Evolutionary conservation across 2,329 filamentous ascomycete species (phyloP), one percentile per base, ranked within the genome.

Genomic region (Lachnellula willkommii): DNA sequence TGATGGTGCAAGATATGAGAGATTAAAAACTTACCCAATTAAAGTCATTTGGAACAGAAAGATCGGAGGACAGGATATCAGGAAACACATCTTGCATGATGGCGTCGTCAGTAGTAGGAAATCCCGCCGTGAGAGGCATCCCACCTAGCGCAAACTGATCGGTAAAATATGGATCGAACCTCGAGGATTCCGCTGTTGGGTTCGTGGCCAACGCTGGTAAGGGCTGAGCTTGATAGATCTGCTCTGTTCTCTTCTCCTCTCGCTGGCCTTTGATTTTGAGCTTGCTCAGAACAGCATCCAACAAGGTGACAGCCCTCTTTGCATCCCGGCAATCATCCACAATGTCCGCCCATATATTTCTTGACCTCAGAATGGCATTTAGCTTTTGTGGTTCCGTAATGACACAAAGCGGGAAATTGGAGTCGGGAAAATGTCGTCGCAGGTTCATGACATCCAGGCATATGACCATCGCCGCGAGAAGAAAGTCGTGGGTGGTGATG

Each of bases 381-480:
- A 66, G 22, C 26, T 66, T 68, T 6, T 61, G 54, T 4, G 28
- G 47, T 28, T 60, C 55, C 4, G 52, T 47, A n/a, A 64, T 55
- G n/a, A 55, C 26, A 42, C 58, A 64, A n/a, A 55, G 53, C 8
- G 53, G 46, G 14, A 58, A 43, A 22, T 40, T 39, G 7, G 15
- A 35, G n/a, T 22, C 15, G 8, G 17, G n/a, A 5, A 43, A 45
- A 1, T 28, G 28, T n/a, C 43, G 22, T n/a, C 50, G 53, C 24
- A 58, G 58, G 32, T 50, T 60, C 53, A 64, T 62, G 2, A 66
- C n/a, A 52, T 66, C 61, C 32, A 87, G 69, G 58, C 80, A 84
- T 4, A 87, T 63, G 9, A 86, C 75, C 76, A 84, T 82, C 55
- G 79, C 77, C 0, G 82, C 82, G 1, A 86, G 74, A 47, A 86